Percentiles rank a stretch among this genome's conserved stretches.
phyloP scores from a whole-genome alignment of 352 stramenopile species.

The Phytopythium kandeliae region DNA sequence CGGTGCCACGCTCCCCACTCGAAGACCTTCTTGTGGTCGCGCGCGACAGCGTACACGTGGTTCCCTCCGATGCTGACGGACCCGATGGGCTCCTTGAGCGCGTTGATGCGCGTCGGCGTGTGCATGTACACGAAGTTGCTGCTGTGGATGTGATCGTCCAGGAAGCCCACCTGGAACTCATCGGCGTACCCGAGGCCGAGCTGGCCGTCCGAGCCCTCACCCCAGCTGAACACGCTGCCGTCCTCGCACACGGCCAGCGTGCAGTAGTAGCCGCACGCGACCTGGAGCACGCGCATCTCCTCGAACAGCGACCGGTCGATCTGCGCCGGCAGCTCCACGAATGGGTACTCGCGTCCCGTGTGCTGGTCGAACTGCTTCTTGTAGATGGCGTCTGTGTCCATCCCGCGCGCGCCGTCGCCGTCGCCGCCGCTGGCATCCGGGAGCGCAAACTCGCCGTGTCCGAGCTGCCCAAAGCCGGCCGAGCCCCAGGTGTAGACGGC shows the following conservation, averaged over 20 bases:
- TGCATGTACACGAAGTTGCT: conserved; percentile 76
- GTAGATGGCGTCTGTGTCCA: conserved; percentile 45
- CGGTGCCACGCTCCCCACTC: conserved; percentile 70
- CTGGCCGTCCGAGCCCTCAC: conserved; percentile 69
- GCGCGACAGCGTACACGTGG: conserved; percentile 53
- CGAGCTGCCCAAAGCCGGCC: conserved; percentile 60
- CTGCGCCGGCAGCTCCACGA: conserved; percentile 62
- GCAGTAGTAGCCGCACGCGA: conserved; percentile 77
- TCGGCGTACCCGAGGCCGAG: conserved; percentile 60
- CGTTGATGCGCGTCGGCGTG: conserved; percentile 47
- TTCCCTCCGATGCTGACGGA: conserved; percentile 57
- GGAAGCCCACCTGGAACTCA: conserved; percentile 56
- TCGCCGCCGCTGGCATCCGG: conserved; percentile 10
- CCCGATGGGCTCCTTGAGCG: conserved; percentile 50
- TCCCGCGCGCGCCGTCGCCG: neutral
- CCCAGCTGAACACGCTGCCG: conserved; percentile 65
- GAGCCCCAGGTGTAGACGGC: conserved; percentile 69
- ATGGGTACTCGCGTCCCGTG: conserved; percentile 55
- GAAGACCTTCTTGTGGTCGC: conserved; percentile 40
- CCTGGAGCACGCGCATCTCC: conserved; percentile 58
- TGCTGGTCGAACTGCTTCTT: conserved; percentile 63
- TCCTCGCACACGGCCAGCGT: conserved; percentile 65
- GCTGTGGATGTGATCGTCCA: conserved; percentile 62
- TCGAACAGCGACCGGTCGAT: conserved; percentile 69
- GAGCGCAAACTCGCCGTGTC: conserved; percentile 53